These are phyloP conservation scores for Syncephalastrum monosporum DNA, from an alignment of 371 early-diverging fungal genomes.

Conservation along the genomic window DNA sequence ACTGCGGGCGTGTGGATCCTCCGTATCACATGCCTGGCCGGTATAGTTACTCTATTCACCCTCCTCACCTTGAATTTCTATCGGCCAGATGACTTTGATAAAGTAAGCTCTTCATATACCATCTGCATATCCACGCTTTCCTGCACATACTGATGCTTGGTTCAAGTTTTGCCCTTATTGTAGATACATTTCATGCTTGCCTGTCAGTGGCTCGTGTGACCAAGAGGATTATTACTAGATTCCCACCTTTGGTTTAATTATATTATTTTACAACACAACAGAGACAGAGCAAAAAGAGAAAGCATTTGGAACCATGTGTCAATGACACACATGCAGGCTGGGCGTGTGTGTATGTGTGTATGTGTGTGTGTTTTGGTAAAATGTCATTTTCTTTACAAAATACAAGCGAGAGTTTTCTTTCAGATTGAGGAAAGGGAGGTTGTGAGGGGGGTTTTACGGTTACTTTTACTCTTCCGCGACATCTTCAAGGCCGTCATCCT, in stretches of 20 bases:
- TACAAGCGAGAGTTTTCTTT: no score
- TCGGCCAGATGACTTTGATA: constrained; percentile 8
- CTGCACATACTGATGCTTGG: background rate
- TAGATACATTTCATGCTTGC: constrained; percentile 20
- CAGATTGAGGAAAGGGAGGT: no score
- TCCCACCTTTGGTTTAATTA: no score
- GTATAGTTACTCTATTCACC: background rate
- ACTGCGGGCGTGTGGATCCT: constrained; percentile 2
- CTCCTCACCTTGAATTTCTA: constrained; percentile 10
- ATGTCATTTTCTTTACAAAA: no score
- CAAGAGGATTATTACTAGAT: no score
- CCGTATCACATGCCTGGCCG: background rate
- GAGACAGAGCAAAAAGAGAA: no score
- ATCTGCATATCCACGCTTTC: background rate
- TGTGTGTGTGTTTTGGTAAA: no score
- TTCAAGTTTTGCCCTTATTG: constrained; percentile 15
- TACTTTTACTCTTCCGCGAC: constrained; percentile 22
- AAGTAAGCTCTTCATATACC: background rate
- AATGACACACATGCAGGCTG: no score
- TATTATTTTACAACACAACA: no score
- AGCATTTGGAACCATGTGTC: no score
- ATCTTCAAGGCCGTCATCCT: constrained; percentile 27
- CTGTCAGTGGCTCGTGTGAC: constrained; percentile 17
- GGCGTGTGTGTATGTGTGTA: no score
- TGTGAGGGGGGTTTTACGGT: no score